Evolutionary conservation across 1,284 basidiomycete species (phyloP).

Genomic region (Pyrrhoderma lamaoense): DNA sequence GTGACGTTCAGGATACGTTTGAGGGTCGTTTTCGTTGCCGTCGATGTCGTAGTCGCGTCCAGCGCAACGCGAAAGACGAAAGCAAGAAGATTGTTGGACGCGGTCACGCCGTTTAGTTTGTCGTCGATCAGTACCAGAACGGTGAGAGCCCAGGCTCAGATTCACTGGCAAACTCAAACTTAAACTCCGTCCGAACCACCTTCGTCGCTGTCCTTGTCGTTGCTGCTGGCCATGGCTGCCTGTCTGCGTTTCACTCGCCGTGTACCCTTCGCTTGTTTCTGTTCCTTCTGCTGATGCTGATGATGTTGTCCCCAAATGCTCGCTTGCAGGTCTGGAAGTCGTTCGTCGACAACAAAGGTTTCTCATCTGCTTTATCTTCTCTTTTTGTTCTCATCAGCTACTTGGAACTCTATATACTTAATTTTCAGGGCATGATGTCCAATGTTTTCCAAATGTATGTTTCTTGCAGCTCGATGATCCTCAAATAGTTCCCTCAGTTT

Average conservation of each 20-base stretch:
- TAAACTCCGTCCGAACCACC: background rate
- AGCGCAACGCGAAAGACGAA: constrained; percentile 16
- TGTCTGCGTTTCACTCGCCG: constrained; percentile 60
- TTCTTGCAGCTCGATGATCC: background rate
- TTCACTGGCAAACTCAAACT: no score
- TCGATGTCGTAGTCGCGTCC: constrained; percentile 15
- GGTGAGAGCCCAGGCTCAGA: background rate
- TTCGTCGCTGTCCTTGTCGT: constrained; percentile 15
- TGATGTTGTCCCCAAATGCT: no score
- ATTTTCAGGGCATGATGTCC: constrained; percentile 62
- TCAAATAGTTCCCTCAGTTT: constrained; percentile 4
- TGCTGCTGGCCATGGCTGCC: constrained; percentile 50
- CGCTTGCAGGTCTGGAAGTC: constrained; percentile 66
- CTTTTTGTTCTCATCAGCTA: no score
- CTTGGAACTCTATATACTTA: background rate
- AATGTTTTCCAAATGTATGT: constrained; percentile 70
- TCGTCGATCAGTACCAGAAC: background rate
- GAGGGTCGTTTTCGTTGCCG: background rate
- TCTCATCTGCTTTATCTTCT: background rate
- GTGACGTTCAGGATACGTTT: background rate
- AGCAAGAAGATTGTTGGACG: background rate
- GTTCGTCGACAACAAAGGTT: constrained; percentile 68
- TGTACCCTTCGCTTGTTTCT: constrained; percentile 26
- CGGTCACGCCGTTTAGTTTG: background rate
- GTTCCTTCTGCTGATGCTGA: background rate